Evolutionary conservation across 805 yeast genomes (phyloP), one percentile per base, ranked within the genome.

Genomic region (Wickerhamomyces silvicola): DNA sequence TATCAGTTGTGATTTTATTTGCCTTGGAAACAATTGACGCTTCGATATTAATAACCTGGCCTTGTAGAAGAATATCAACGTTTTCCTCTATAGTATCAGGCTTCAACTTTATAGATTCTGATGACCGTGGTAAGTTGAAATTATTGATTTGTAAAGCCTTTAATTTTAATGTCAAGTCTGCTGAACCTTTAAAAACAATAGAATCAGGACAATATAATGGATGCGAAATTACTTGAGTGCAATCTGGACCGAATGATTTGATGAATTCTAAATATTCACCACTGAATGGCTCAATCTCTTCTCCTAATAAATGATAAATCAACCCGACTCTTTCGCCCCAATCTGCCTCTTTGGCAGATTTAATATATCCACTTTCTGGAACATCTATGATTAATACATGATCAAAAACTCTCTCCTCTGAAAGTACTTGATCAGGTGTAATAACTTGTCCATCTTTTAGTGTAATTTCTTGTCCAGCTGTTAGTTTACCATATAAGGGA

Each of bases 231-330:
- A 77, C 63, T 54, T 86, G 95, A 31, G 63, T 50, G 18, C 75
- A 63, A 1, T 63, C 49, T 0, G 53, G 40, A 0, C 77, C 80
- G 43, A 85, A 79, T 5, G 63, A 52, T 32, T 66, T 54, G 44
- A 82, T 66, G 41, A 84, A 79, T 1, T 52, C 37, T 6, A 56
- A 29, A 42, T 82, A 74, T 5, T 57, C 58, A 1, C 58, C 55
- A 41, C 59, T 59, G 22, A 61, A 39, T 1, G 72, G 63, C 29
- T 75, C 72, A 1, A 84, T 62, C 2, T 66, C 71, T 6, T 66
- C 72, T n/a, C 82, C 92, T 18, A 92, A 57, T 36, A 85, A 72
- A 56, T 85, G 94, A 52, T 84, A 87, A 2, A 87, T 81, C 2
- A 71, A 53, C 1, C 75, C 70, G 14, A 69, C 59, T 3, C 64